These are phyloP conservation scores for Suillus americanus DNA, from an alignment of 768 basidiomycete genomes.

Conservation along the genomic window DNA sequence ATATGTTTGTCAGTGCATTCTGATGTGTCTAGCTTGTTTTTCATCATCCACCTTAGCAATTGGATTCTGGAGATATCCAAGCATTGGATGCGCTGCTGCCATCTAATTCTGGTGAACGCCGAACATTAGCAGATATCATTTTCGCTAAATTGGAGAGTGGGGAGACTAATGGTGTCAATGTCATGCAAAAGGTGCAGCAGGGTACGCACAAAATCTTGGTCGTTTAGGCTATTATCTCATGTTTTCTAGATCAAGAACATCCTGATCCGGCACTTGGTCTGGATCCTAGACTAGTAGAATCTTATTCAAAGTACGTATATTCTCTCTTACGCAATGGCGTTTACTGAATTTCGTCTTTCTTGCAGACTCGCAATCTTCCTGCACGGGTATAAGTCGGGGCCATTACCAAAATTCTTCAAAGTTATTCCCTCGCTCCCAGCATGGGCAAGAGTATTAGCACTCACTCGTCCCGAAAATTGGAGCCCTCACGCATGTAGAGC, in stretches of 20 bases:
- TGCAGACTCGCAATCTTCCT: conserved; percentile 82
- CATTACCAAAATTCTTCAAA: conserved; percentile 97
- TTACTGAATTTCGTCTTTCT: conserved; percentile 7
- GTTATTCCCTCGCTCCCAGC: conserved; percentile 93
- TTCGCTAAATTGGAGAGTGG: conserved; percentile 85
- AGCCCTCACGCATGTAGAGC: conserved; percentile 93
- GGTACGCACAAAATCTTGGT: conserved; percentile 33
- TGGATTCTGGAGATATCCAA: conserved; percentile 87
- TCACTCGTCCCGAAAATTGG: conserved; percentile 93
- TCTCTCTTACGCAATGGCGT: background rate
- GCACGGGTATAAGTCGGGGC: conserved; percentile 87
- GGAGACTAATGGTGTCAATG: conserved; percentile 47
- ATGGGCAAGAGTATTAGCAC: conserved; percentile 93
- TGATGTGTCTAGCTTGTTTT: conserved; percentile 8
- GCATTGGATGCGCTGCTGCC: conserved; percentile 83
- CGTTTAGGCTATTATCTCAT: conserved; percentile 9
- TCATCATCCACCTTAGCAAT: conserved; percentile 51
- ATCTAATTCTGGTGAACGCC: conserved; percentile 68
- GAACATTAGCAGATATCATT: conserved; percentile 95
- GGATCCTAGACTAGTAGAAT: conserved; percentile 89
- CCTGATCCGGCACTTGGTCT: conserved; percentile 86
- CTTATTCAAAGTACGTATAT: conserved; percentile 80
- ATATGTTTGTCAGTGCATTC: conserved; percentile 52
- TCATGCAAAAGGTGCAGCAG: conserved; percentile 62
- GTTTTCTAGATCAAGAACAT: conserved; percentile 43